A percentile compares a stretch with the other conserved stretches of the same genome.
phyloP scores from a whole-genome alignment of 73 alveolate species.

The Paramecium caudatum region DNA sequence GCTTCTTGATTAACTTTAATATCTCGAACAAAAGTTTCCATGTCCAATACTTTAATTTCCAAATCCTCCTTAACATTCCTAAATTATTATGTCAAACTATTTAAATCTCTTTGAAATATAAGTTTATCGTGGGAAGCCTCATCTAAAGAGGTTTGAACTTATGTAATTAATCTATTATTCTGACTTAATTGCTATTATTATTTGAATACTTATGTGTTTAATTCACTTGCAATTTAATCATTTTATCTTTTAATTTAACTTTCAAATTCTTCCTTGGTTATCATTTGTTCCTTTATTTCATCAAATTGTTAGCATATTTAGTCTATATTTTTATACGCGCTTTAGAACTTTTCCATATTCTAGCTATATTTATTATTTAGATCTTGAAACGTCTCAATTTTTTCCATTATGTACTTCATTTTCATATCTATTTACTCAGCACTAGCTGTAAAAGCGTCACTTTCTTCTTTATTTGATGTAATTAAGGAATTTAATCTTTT shows the following conservation, averaged over 20 bases:
- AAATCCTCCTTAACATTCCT: neutral
- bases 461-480: neutral
- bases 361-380: too few species aligned
- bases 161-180: neutral
- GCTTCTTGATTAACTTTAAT: neutral
- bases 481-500: constrained; percentile 8
- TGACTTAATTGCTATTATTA: neutral
- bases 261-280: neutral
- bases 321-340: too few species aligned
- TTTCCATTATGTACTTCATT: neutral
- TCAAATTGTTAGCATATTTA: constrained; percentile 8
- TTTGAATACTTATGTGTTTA: neutral
- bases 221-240: neutral
- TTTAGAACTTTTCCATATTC: too few species aligned
- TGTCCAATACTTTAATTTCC: neutral
- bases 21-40: neutral
- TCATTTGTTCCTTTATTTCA: neutral
- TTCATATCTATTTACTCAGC: neutral
- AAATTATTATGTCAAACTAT: neutral
- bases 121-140: neutral
- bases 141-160: neutral
- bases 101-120: neutral
- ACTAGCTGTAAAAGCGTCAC: neutral
- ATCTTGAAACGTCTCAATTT: neutral
- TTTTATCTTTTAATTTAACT: neutral